Percentiles rank a stretch among this genome's conserved stretches.
Conservation (phyloP, 768 basidiomycete species). For the Albatrellus ellisii region DNA sequence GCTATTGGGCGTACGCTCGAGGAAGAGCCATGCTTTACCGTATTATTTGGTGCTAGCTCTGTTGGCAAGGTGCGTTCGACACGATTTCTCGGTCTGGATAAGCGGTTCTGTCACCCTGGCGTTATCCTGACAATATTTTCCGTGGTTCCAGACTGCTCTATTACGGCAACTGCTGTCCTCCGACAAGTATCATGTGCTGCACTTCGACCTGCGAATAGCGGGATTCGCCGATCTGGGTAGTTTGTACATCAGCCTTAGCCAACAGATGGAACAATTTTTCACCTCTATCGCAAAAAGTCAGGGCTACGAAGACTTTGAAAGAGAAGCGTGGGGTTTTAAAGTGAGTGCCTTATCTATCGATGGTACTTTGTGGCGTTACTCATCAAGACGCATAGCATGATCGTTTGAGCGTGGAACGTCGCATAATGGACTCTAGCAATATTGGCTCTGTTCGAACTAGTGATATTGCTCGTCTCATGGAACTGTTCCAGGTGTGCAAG, state of each 20-base stretch:
- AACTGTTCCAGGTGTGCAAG: constrained; percentile 57
- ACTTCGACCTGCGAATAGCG: constrained; percentile 74
- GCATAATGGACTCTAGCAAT: constrained; percentile 32
- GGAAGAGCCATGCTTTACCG: constrained; percentile 65
- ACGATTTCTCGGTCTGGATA: background rate
- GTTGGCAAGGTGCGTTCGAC: constrained; percentile 63
- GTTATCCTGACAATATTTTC: background rate
- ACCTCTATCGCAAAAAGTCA: constrained; percentile 42
- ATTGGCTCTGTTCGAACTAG: constrained; percentile 51
- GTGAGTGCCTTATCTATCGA: constrained; percentile 21
- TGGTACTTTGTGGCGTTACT: background rate
- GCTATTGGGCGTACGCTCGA: constrained; percentile 54
- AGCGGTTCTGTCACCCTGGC: too few species aligned
- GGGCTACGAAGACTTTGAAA: constrained; percentile 63
- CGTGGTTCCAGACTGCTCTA: constrained; percentile 45
- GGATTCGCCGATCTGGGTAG: constrained; percentile 75
- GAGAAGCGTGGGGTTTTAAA: constrained; percentile 71
- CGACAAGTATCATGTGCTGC: constrained; percentile 62
- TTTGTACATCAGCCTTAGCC: constrained; percentile 62
- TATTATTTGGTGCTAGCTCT: constrained; percentile 69
- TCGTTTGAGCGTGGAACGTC: constrained; percentile 57
- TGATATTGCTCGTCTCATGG: constrained; percentile 75
- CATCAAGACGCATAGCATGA: constrained; percentile 40
- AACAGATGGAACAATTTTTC: constrained; percentile 76
- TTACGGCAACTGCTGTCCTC: constrained; percentile 64